A percentile compares a stretch with the other conserved stretches of the same genome.
phyloP scores from a whole-genome alignment of 176 grass and related monocot genomes.

The Triticum timopheevii region DNA sequence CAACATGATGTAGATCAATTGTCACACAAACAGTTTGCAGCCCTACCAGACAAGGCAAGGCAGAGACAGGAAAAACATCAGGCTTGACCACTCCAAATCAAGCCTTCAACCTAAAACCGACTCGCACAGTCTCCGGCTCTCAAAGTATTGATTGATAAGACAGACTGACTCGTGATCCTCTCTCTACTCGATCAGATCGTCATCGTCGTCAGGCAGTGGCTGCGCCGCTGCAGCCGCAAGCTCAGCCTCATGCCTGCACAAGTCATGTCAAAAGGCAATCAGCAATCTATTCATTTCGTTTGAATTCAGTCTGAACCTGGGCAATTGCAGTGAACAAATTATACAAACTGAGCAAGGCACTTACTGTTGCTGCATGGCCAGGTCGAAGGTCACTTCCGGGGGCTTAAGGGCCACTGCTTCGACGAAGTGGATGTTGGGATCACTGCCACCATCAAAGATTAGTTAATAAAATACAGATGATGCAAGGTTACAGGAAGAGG shows the following conservation, averaged over 20 bases:
- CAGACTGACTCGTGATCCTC: constrained; percentile 27
- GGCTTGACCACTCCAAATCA: constrained; percentile 3
- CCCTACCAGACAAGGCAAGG: background rate
- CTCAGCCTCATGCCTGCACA: constrained; percentile 68
- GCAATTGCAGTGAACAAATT: too few relatives aligned
- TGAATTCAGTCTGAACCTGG: background rate
- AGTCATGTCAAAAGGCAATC: too few relatives aligned
- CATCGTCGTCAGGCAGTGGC: constrained; percentile 82
- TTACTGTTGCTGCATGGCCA: constrained; percentile 88
- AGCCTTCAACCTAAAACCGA: constrained; percentile 32
- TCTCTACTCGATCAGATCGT: constrained; percentile 72
- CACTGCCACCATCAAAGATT: constrained; percentile 29
- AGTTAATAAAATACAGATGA: background rate
- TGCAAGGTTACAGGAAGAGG: background rate
- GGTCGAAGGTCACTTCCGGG: constrained; percentile 73
- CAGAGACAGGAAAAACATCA: constrained; percentile 9
- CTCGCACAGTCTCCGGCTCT: constrained; percentile 25
- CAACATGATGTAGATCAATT: constrained; percentile 3
- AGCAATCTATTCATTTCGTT: background rate
- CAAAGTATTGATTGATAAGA: background rate
- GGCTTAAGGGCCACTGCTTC: constrained; percentile 82
- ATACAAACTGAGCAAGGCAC: background rate
- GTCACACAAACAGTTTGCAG: constrained; percentile 38
- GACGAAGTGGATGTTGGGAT: constrained; percentile 71
- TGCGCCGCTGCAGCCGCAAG: constrained; percentile 59